These are phyloP conservation scores for Eragrostis tef DNA, from an alignment of 202 grass and related monocot species.

Conservation along the genomic window DNA sequence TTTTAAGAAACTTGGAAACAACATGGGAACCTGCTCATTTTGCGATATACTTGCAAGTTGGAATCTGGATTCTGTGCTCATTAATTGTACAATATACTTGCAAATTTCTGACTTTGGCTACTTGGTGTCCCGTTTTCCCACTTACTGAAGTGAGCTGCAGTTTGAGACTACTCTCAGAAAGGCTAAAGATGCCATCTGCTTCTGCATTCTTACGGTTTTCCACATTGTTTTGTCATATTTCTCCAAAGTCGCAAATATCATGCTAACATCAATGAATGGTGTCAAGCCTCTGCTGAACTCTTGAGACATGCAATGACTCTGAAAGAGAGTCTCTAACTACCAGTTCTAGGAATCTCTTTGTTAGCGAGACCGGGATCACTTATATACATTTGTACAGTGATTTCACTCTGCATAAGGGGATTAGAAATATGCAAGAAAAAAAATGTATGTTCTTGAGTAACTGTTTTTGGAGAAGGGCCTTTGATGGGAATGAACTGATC, in stretches of 20 bases:
- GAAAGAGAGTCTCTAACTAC: neutral
- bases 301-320: neutral
- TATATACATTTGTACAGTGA: neutral
- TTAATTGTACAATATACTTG: too few relatives aligned
- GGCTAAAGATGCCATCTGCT: neutral
- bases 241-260: neutral
- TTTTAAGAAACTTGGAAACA: neutral
- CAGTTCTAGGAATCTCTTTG: neutral
- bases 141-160: neutral
- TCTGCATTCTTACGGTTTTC: conserved; percentile 2
- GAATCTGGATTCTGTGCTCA: too few relatives aligned
- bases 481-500: too few relatives aligned
- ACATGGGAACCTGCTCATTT: neutral
- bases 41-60: too few relatives aligned
- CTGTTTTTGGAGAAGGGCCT: too few relatives aligned
- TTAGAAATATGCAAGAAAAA: neutral
- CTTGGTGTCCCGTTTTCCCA: conserved; percentile 9
- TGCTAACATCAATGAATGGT: neutral
- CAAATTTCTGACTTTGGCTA: neutral
- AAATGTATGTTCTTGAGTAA: too few relatives aligned
- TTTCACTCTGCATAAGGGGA: neutral
- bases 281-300: too few relatives aligned
- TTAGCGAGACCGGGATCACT: neutral
- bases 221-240: neutral
- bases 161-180: neutral